These are phyloP conservation scores for Termitomyces sp. DNA, from an alignment of 768 basidiomycete species.

Conservation along the genomic window DNA sequence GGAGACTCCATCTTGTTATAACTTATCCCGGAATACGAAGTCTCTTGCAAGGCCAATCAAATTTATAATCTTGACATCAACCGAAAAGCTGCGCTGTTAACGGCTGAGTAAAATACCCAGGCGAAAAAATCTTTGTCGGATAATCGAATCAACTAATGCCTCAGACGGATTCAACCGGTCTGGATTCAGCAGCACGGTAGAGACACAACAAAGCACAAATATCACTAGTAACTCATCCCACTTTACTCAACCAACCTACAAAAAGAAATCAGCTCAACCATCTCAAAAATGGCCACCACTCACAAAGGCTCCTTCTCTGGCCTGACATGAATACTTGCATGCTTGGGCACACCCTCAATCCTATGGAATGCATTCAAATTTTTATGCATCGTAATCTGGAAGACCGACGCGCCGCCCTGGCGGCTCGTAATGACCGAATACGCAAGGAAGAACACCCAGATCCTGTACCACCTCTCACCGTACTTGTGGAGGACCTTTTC, in stretches of 20 bases:
- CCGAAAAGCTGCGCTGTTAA: too few relatives aligned
- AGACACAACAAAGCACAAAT: neutral
- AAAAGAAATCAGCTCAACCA: neutral
- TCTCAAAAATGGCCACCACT: neutral
- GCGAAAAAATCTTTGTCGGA: neutral
- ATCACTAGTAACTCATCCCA: neutral
- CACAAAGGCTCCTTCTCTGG: conserved; percentile 31
- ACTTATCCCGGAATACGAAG: neutral
- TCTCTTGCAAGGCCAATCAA: too few relatives aligned
- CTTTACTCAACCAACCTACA: neutral
- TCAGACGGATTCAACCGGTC: neutral
- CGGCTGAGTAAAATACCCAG: too few relatives aligned
- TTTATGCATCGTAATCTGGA: conserved; percentile 98
- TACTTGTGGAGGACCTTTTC: conserved; percentile 86
- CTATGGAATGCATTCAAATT: conserved; percentile 96
- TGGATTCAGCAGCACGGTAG: neutral
- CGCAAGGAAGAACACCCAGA: conserved; percentile 97
- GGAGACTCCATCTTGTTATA: conserved; percentile 26
- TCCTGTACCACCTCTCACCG: conserved; percentile 89
- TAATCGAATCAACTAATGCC: neutral
- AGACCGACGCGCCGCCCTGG: conserved; percentile 88
- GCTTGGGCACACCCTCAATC: conserved; percentile 76
- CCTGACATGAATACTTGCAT: conserved; percentile 72
- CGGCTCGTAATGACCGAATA: conserved; percentile 75
- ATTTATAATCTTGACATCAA: too few relatives aligned